Evolutionary conservation across 106 monocot species (phyloP).

Genomic region (Dioscorea zingiberensis): DNA sequence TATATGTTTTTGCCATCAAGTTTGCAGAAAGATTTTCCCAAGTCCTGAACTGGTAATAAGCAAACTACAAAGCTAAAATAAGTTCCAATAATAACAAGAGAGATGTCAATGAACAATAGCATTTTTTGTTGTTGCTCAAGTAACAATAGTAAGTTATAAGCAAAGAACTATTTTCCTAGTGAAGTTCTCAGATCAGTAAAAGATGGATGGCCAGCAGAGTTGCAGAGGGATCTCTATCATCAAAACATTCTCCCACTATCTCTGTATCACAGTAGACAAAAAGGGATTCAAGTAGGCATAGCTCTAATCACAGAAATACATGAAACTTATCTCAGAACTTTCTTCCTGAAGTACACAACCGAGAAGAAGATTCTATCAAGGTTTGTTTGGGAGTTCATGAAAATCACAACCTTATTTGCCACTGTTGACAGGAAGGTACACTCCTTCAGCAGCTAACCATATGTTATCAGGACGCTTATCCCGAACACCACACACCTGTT

Average conservation of each 20-base stretch:
- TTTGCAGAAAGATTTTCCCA: no score
- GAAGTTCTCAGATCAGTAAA: no score
- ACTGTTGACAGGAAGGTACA: slow-evolving; percentile 53
- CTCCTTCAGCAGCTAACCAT: slow-evolving; percentile 72
- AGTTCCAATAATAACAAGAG: no score
- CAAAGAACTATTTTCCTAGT: no score
- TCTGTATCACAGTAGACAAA: background rate
- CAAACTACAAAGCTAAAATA: no score
- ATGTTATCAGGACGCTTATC: slow-evolving; percentile 58
- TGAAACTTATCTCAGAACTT: background rate
- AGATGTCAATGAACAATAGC: no score
- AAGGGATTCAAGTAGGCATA: background rate
- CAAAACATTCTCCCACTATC: background rate
- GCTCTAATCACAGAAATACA: background rate
- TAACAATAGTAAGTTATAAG: no score
- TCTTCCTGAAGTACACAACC: background rate
- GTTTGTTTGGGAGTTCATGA: background rate
- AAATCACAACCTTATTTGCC: slow-evolving; percentile 20
- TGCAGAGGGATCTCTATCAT: no score
- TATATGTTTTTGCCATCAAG: no score
- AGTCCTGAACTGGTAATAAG: no score
- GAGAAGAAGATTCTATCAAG: background rate
- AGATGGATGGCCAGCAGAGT: no score
- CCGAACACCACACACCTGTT: slow-evolving; percentile 69
- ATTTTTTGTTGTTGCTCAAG: no score